These are phyloP conservation scores for Lizanozyma gosingica DNA, from an alignment of 1,139 yeast genomes.

Conservation along the genomic window DNA sequence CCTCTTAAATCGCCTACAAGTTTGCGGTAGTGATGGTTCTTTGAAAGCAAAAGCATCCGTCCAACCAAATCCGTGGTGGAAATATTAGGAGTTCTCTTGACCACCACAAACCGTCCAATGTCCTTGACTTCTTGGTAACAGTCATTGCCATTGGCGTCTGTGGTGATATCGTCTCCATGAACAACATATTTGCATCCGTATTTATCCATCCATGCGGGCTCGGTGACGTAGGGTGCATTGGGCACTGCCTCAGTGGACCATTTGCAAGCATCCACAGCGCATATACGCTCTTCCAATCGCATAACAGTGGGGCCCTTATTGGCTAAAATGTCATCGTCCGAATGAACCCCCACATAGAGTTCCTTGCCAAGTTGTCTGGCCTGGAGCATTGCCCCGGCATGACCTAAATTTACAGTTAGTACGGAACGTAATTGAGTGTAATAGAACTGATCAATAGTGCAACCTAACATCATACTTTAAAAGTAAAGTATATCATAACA, in stretches of 20 bases:
- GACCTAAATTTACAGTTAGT: conserved; percentile 33
- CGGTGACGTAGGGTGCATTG: conserved; percentile 93
- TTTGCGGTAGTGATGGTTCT: conserved; percentile 39
- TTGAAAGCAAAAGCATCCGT: conserved; percentile 64
- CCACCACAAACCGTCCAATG: conserved; percentile 77
- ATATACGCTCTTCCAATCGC: conserved; percentile 67
- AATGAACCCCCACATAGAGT: conserved; percentile 81
- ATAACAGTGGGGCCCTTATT: conserved; percentile 95
- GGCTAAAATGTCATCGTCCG: conserved; percentile 71
- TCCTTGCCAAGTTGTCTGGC: conserved; percentile 75
- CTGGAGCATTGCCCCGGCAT: conserved; percentile 93
- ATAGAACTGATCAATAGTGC: conserved; percentile 6
- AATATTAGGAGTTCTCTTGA: conserved; percentile 87
- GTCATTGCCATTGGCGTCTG: conserved; percentile 92
- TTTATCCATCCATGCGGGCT: conserved; percentile 67
- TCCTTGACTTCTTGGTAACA: conserved; percentile 82
- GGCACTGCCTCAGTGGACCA: conserved; percentile 75
- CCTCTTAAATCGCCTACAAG: conserved; percentile 6
- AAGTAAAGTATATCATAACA: neutral
- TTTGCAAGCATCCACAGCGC: conserved; percentile 82
- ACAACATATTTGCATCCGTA: conserved; percentile 81
- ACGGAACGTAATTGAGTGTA: conserved; percentile 3
- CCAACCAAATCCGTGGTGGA: conserved; percentile 93
- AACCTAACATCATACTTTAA: neutral
- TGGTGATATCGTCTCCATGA: conserved; percentile 96